Percentiles rank a stretch among this genome's conserved stretches.
phyloP scores from a whole-genome alignment of 345 rosid species.

The Alliaria petiolata region DNA sequence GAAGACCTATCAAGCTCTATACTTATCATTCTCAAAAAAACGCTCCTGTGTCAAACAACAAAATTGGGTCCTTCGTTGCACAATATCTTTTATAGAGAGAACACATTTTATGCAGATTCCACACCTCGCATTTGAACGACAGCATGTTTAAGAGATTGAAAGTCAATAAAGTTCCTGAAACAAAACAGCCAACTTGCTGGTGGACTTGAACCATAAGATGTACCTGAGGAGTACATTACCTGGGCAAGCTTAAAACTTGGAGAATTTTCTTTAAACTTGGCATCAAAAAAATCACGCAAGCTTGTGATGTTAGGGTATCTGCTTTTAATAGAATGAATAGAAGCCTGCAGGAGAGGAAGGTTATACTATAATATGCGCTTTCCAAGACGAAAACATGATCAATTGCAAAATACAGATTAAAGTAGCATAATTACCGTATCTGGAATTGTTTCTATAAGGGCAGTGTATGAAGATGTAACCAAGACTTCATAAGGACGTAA shows the following conservation, averaged over 20 bases:
- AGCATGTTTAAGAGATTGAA: too few relatives aligned
- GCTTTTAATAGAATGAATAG: slow-evolving; percentile 95
- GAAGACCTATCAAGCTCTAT: too few relatives aligned
- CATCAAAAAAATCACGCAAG: slow-evolving; percentile 87
- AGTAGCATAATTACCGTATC: slow-evolving; percentile 64
- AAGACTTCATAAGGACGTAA: slow-evolving; percentile 94
- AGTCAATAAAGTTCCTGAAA: background rate
- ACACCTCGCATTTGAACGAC: too few relatives aligned
- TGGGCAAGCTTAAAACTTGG: slow-evolving; percentile 94
- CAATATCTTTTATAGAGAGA: too few relatives aligned
- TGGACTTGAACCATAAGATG: background rate
- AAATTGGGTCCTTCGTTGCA: too few relatives aligned
- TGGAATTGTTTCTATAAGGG: slow-evolving; percentile 96
- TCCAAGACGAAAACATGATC: background rate
- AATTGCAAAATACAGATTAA: background rate
- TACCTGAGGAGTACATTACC: slow-evolving; percentile 44
- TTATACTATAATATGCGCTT: background rate
- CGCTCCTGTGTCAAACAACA: too few relatives aligned
- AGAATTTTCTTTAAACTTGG: slow-evolving; percentile 82
- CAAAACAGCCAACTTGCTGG: slow-evolving; percentile 5
- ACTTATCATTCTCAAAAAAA: too few relatives aligned
- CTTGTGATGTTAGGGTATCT: slow-evolving; percentile 81
- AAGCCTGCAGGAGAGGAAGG: slow-evolving; percentile 55
- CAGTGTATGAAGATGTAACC: slow-evolving; percentile 96
- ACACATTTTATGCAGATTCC: background rate